Evolutionary conservation across 306 rosid species (phyloP).

Genomic region (Chamaecrista fasciculata): DNA sequence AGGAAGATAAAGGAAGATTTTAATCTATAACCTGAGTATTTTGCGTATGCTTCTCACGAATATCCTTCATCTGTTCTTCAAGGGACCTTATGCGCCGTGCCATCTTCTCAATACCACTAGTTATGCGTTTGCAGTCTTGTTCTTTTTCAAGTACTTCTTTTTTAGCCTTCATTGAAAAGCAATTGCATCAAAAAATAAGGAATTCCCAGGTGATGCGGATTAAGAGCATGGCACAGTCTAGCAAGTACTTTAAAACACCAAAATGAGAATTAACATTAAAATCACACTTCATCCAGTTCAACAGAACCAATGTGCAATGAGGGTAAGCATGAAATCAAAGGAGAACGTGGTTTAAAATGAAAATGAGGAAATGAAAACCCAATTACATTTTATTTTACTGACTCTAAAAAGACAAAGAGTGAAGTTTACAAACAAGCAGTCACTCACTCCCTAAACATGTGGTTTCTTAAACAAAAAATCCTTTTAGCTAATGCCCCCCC

Average conservation of each 20-base stretch:
- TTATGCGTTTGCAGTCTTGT: conserved; percentile 49
- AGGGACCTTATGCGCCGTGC: conserved; percentile 39
- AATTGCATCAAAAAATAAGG: conserved; percentile 23
- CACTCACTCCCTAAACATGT: not conserved
- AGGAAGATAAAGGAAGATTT: conserved; percentile 5
- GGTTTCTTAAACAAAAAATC: not conserved
- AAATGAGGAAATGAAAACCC: not conserved
- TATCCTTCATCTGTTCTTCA: conserved; percentile 62
- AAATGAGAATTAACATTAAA: not conserved
- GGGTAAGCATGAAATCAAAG: conserved; percentile 15
- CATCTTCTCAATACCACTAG: conserved; percentile 46
- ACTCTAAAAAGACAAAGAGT: not conserved
- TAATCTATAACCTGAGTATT: conserved; percentile 62
- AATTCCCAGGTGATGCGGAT: conserved; percentile 13
- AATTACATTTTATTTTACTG: not conserved
- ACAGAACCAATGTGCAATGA: conserved; percentile 15
- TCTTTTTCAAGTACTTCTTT: conserved; percentile 56
- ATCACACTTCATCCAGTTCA: not conserved
- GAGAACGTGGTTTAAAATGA: not conserved
- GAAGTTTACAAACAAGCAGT: not conserved
- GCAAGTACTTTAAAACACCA: not conserved
- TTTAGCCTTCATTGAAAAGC: conserved; percentile 50
- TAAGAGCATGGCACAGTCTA: not conserved
- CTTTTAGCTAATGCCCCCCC: not conserved
- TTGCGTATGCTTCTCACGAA: conserved; percentile 61